phyloP scores from a whole-genome alignment of 805 yeast species.

The Yarrowia sp. region DNA sequence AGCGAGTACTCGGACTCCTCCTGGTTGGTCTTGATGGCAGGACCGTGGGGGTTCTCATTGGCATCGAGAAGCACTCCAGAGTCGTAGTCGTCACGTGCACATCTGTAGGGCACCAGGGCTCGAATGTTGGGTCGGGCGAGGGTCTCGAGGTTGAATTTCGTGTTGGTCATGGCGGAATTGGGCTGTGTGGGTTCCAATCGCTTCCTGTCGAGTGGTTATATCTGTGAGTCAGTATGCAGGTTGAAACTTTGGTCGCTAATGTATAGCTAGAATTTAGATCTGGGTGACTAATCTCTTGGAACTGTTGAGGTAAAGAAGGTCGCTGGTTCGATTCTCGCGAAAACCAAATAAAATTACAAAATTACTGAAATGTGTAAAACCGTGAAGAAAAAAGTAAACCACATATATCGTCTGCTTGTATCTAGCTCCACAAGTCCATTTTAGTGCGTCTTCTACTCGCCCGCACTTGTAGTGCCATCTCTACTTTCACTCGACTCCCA shows the following conservation, averaged over 20 bases:
- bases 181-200: too few relatives aligned
- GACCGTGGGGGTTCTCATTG: slow-evolving; percentile 94
- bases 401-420: too few relatives aligned
- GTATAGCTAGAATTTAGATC: slow-evolving; percentile 15
- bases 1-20: slow-evolving; percentile 63
- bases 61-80: slow-evolving; percentile 92
- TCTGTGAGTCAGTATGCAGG: slow-evolving; percentile 37
- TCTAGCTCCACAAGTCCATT: too few relatives aligned
- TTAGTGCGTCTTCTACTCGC: too few relatives aligned
- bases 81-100: slow-evolving; percentile 95
- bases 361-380: too few relatives aligned
- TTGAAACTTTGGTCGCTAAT: slow-evolving; percentile 3
- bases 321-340: slow-evolving; percentile 10
- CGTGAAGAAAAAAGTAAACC: too few relatives aligned
- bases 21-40: slow-evolving; percentile 60
- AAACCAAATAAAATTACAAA: neutral
- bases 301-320: neutral
- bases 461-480: too few relatives aligned
- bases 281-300: too few relatives aligned
- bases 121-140: slow-evolving; percentile 86
- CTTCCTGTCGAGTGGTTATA: slow-evolving; percentile 1
- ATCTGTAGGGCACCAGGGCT: slow-evolving; percentile 85
- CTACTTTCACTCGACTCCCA: too few relatives aligned
- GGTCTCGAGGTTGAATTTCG: slow-evolving; percentile 58
- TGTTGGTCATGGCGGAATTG: slow-evolving; percentile 47